phyloP scores from a whole-genome alignment of 495 filamentous ascomycete species.

The Neurospora discreta region DNA sequence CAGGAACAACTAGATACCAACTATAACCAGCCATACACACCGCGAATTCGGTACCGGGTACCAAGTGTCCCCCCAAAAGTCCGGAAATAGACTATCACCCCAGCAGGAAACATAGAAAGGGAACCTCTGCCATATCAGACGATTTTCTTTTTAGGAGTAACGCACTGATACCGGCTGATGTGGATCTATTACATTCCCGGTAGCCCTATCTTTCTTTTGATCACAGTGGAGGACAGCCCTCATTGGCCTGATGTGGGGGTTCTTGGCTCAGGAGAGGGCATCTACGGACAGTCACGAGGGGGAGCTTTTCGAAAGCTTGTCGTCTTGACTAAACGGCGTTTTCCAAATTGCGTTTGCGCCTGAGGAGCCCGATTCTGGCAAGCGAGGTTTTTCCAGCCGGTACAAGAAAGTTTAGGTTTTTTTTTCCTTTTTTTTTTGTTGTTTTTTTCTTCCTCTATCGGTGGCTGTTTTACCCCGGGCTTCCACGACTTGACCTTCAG shows the following conservation, averaged over 20 bases:
- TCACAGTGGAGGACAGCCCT: neutral
- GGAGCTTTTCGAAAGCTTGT: neutral
- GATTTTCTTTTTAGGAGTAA: neutral
- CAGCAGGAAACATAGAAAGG: no score
- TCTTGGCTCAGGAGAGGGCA: no score
- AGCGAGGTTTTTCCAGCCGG: neutral
- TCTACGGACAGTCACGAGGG: no score
- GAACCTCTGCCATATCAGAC: no score
- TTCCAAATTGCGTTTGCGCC: neutral
- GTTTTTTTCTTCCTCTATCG: neutral
- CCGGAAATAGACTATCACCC: no score
- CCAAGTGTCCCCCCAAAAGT: no score
- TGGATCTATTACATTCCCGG: neutral
- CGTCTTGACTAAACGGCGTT: neutral
- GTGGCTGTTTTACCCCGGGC: neutral
- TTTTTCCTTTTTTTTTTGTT: no score
- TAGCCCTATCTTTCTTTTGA: neutral
- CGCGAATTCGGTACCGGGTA: no score
- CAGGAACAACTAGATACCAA: no score
- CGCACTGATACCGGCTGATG: neutral
- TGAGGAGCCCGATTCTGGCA: neutral
- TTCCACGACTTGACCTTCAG: neutral
- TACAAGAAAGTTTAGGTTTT: neutral
- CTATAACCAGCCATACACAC: no score
- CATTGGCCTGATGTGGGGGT: neutral